These are phyloP conservation scores for Fragosphaeria purpurea DNA, from an alignment of 2,329 filamentous ascomycete genomes.

Conservation along the genomic window DNA sequence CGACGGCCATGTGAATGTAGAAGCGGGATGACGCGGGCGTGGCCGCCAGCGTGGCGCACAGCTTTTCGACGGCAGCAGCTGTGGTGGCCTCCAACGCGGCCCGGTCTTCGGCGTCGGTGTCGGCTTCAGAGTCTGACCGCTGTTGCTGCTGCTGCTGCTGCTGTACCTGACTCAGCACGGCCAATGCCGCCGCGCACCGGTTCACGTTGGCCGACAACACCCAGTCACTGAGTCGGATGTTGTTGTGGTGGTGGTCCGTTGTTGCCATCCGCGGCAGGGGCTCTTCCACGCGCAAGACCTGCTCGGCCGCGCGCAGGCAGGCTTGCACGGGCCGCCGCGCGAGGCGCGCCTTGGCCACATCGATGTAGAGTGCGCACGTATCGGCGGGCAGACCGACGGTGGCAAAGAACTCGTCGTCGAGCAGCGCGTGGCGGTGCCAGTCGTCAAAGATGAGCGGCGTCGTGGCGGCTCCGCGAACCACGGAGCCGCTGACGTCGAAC, in stretches of 20 bases:
- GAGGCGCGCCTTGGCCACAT: constrained; percentile 19
- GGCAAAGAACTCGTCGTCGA: constrained; percentile 22
- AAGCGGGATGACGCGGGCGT: constrained; percentile 24
- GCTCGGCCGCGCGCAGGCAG: constrained; percentile 18
- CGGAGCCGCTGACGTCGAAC: constrained; percentile 28
- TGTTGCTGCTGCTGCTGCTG: background rate
- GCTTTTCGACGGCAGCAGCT: constrained; percentile 22
- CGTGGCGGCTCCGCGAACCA: constrained; percentile 10
- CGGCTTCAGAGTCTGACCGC: constrained; percentile 8
- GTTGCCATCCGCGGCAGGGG: background rate
- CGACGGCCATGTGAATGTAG: constrained; percentile 29
- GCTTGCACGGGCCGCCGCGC: constrained; percentile 9
- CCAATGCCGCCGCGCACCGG: constrained; percentile 26
- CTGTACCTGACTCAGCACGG: constrained; percentile 13
- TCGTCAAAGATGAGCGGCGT: constrained; percentile 26
- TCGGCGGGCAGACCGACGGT: constrained; percentile 28
- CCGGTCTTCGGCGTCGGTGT: background rate
- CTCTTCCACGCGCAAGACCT: constrained; percentile 14
- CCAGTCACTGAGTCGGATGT: constrained; percentile 8
- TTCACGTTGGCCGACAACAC: constrained; percentile 20
- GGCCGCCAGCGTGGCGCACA: constrained; percentile 24
- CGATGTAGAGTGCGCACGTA: constrained; percentile 26
- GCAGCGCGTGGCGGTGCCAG: constrained; percentile 29
- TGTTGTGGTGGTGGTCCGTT: too few relatives aligned
- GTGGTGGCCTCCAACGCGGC: constrained; percentile 12